Evolutionary conservation across 192 early-diverging fungal species (phyloP).

Genomic region (Podila minutissima): DNA sequence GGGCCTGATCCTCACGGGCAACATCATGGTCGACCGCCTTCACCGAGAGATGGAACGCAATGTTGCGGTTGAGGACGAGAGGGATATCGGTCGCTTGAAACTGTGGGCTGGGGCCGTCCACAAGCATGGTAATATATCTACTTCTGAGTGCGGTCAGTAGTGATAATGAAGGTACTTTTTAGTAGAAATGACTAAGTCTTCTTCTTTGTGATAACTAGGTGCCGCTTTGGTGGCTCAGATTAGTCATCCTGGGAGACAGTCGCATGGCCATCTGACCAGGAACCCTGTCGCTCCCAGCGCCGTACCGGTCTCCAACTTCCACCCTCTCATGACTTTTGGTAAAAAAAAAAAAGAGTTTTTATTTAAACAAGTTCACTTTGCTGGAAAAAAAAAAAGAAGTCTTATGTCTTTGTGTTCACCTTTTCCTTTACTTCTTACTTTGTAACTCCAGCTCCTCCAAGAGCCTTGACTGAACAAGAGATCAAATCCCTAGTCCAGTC

Average conservation of each 20-base stretch:
- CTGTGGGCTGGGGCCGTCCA: constrained; percentile 17
- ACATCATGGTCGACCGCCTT: constrained; percentile 20
- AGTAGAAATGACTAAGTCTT: background rate
- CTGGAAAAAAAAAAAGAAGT: background rate
- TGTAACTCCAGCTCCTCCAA: constrained; percentile 36
- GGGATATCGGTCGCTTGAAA: constrained; percentile 12
- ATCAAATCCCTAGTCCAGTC: constrained; percentile 68
- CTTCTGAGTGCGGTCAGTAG: too few species aligned
- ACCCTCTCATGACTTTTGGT: constrained; percentile 18
- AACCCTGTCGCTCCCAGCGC: constrained; percentile 19
- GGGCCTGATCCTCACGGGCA: constrained; percentile 22
- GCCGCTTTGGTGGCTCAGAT: constrained; percentile 12
- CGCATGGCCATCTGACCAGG: constrained; percentile 5
- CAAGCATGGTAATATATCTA: constrained; percentile 6
- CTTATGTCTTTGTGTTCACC: background rate
- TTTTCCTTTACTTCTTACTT: background rate
- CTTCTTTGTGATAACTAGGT: background rate
- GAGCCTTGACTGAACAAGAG: constrained; percentile 67
- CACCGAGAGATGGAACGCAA: constrained; percentile 12
- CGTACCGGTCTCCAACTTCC: constrained; percentile 13
- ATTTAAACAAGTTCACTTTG: background rate
- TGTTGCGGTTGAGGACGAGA: constrained; percentile 6
- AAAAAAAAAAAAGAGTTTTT: background rate
- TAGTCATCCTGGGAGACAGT: constrained; percentile 18
- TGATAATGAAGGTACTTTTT: too few species aligned